A percentile compares a stretch with the other conserved stretches of the same genome.
These are phyloP conservation scores for Paramyrothecium roridum DNA, from an alignment of 2,329 filamentous ascomycete species.

Conservation along the genomic window DNA sequence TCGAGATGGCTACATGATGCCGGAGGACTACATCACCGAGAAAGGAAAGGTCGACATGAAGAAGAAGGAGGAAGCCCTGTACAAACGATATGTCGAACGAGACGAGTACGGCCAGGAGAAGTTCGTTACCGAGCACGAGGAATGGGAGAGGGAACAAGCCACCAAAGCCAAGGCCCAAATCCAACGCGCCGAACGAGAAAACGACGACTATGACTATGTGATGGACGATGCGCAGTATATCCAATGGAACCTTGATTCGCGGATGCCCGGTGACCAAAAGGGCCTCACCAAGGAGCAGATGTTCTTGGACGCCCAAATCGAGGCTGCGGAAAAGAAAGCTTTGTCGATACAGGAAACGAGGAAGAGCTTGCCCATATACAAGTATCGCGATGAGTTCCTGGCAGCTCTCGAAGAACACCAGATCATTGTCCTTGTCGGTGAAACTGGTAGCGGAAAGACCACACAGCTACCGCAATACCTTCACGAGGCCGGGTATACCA, in stretches of 20 bases:
- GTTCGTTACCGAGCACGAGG: conserved; percentile 89
- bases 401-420: conserved; percentile 84
- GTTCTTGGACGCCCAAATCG: conserved; percentile 74
- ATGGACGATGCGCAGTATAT: conserved; percentile 88
- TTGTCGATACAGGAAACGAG: conserved; percentile 87
- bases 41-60: conserved; percentile 85
- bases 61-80: conserved; percentile 85
- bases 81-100: conserved; percentile 83
- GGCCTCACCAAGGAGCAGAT: conserved; percentile 74
- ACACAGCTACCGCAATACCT: conserved; percentile 94
- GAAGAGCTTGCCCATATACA: conserved; percentile 86
- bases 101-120: conserved; percentile 86
- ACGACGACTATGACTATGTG: conserved; percentile 88
- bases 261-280: conserved; percentile 68
- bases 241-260: conserved; percentile 75
- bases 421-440: conserved; percentile 86
- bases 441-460: conserved; percentile 94
- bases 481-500: conserved; percentile 86
- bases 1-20: conserved; percentile 86
- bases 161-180: conserved; percentile 87
- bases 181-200: conserved; percentile 66
- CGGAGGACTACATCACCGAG: conserved; percentile 92
- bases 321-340: conserved; percentile 85
- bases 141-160: conserved; percentile 91
- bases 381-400: conserved; percentile 81